Conservation (phyloP, 805 yeast species). For the Kodamaea hsintzibuensis region DNA sequence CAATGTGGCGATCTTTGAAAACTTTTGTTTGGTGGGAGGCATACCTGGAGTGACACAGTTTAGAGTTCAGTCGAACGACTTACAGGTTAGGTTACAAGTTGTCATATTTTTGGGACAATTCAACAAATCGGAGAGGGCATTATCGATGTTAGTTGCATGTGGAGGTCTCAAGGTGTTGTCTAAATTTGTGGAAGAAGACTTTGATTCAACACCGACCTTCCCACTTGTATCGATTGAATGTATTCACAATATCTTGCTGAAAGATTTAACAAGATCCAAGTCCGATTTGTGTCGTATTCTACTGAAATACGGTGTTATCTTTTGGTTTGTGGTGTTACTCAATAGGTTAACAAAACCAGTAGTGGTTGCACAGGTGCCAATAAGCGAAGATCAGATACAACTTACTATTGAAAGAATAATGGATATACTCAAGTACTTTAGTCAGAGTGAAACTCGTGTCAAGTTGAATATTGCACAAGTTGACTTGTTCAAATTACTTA, state of each 20-base stretch:
- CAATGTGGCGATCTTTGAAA: conserved; percentile 36
- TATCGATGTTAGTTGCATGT: conserved; percentile 43
- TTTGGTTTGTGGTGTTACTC: conserved; percentile 44
- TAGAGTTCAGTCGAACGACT: conserved; percentile 29
- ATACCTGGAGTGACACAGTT: conserved; percentile 43
- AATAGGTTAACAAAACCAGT: conserved; percentile 27
- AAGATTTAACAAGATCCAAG: conserved; percentile 38
- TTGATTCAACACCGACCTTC: conserved; percentile 37
- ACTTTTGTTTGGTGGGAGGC: conserved; percentile 44
- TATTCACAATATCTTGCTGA: conserved; percentile 34
- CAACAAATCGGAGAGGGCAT: conserved; percentile 33
- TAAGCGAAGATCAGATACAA: conserved; percentile 4
- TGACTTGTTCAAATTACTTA: conserved; percentile 42
- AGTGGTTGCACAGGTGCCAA: conserved; percentile 10
- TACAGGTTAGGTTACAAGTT: conserved; percentile 37
- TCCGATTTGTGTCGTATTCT: conserved; percentile 44
- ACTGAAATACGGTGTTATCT: conserved; percentile 42
- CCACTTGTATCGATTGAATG: conserved; percentile 39
- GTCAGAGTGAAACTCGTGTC: conserved; percentile 48
- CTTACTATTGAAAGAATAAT: conserved; percentile 31
- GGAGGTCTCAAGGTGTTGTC: conserved; percentile 48
- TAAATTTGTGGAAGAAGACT: conserved; percentile 48
- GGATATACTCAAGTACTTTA: conserved; percentile 41
- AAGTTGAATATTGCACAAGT: conserved; percentile 38
- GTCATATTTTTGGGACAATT: conserved; percentile 35